These are phyloP conservation scores for Pugionium cornutum DNA, from an alignment of 345 rosid genomes.

Conservation along the genomic window DNA sequence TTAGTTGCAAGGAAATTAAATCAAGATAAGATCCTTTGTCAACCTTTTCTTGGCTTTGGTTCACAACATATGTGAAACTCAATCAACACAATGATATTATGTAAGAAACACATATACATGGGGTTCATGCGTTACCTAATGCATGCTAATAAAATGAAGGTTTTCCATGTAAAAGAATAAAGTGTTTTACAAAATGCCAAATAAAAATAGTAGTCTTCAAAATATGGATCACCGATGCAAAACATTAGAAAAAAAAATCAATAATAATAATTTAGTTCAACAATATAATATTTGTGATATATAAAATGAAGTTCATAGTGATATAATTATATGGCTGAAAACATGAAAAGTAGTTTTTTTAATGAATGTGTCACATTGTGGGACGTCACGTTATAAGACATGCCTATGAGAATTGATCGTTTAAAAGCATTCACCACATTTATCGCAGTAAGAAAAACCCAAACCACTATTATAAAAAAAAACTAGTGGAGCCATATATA, in stretches of 20 bases:
- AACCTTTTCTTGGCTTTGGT: slow-evolving; percentile 15
- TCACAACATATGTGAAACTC: slow-evolving; percentile 13
- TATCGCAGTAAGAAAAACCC: slow-evolving; percentile 1
- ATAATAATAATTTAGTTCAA: not conserved
- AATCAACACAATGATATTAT: slow-evolving; percentile 8
- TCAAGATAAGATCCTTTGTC: slow-evolving; percentile 4
- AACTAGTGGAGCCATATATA: no score
- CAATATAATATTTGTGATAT: not conserved
- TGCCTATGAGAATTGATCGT: not conserved
- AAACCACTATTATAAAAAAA: not conserved
- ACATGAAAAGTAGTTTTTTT: not conserved
- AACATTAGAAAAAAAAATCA: not conserved
- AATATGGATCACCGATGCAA: not conserved
- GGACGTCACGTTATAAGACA: not conserved
- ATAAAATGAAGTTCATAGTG: no score
- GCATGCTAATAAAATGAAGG: slow-evolving; percentile 7
- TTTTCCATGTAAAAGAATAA: not conserved
- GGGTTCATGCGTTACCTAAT: not conserved
- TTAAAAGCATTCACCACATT: slow-evolving; percentile 2
- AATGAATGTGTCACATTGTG: not conserved
- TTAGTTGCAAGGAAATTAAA: slow-evolving; percentile 20
- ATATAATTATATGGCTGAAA: not conserved
- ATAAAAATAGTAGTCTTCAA: not conserved
- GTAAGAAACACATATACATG: slow-evolving; percentile 6
- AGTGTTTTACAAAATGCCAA: not conserved